These are phyloP conservation scores for Theobroma grandiflorum DNA, from an alignment of 441 rosid genomes.

Conservation along the genomic window DNA sequence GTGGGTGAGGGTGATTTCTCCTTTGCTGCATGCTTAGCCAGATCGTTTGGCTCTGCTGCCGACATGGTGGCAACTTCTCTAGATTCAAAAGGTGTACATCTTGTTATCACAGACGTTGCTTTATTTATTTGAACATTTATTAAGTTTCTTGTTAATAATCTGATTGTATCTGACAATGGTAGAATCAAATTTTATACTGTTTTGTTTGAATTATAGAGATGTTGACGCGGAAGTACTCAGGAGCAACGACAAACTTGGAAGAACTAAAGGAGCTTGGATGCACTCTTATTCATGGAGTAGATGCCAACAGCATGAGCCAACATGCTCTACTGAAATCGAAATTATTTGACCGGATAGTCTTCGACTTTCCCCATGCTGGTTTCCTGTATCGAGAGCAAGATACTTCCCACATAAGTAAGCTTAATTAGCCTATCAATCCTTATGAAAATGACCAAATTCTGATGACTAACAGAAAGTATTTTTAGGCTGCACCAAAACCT, in stretches of 20 bases:
- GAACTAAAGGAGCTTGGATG: conserved; percentile 42
- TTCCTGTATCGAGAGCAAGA: conserved; percentile 1
- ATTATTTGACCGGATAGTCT: conserved; percentile 48
- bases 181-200: neutral
- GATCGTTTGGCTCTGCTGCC: conserved; percentile 37
- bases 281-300: conserved; percentile 44
- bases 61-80: conserved; percentile 40
- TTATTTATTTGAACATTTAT: too few species aligned
- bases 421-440: too few species aligned
- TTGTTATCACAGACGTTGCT: too few species aligned
- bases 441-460: too few species aligned
- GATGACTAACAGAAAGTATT: too few species aligned
- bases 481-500: conserved; percentile 16
- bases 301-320: conserved; percentile 40
- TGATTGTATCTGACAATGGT: neutral
- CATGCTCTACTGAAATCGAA: conserved; percentile 33
- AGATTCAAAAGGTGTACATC: conserved; percentile 36
- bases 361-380: conserved; percentile 47
- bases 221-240: conserved; percentile 19
- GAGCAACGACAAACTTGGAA: conserved; percentile 35
- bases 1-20: conserved; percentile 54
- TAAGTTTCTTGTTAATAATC: neutral
- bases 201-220: conserved; percentile 14
- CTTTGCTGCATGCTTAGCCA: conserved; percentile 42
- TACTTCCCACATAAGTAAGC: conserved; percentile 24